Evolutionary conservation across 768 basidiomycete genomes (phyloP).

Genomic region (Suillus discolor): DNA sequence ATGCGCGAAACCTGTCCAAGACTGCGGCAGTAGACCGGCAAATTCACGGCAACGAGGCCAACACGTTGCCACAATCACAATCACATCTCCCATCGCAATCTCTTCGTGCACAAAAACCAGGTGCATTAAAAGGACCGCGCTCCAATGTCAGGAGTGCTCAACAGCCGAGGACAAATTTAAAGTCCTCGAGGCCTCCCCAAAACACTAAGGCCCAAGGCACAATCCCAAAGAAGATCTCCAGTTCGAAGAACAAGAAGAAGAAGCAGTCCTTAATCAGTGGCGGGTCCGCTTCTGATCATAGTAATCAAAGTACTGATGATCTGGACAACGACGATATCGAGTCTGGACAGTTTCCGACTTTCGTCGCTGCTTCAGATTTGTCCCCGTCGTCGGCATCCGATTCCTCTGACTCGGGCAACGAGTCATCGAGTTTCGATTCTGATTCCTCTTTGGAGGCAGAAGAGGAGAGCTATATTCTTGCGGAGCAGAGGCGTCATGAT

Average conservation of each 20-base stretch:
- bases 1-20: conserved; percentile 31
- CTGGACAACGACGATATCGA: conserved; percentile 34
- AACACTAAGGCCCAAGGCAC: conserved; percentile 44
- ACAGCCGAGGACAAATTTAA: conserved; percentile 30
- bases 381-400: conserved; percentile 52
- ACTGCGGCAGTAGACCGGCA: conserved; percentile 22
- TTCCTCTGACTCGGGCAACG: conserved; percentile 42
- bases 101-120: conserved; percentile 21
- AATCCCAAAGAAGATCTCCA: conserved; percentile 28
- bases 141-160: conserved; percentile 20
- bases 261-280: conserved; percentile 18
- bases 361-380: conserved; percentile 63
- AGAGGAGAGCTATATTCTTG: conserved; percentile 60
- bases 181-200: conserved; percentile 35
- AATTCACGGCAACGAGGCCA: conserved; percentile 34
- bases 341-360: conserved; percentile 59
- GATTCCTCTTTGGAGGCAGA: conserved; percentile 63
- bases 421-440: conserved; percentile 44
- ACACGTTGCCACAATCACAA: conserved; percentile 39
- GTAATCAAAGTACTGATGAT: conserved; percentile 34
- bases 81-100: conserved; percentile 33
- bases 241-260: conserved; percentile 19
- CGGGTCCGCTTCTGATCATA: conserved; percentile 29
- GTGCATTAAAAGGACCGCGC: conserved; percentile 27
- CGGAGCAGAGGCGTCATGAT: conserved; percentile 47